A percentile compares a stretch with the other conserved stretches of the same genome.
phyloP scores from a whole-genome alignment of 2,329 filamentous ascomycete species.

The Lasiodiplodia hormozganensis region DNA sequence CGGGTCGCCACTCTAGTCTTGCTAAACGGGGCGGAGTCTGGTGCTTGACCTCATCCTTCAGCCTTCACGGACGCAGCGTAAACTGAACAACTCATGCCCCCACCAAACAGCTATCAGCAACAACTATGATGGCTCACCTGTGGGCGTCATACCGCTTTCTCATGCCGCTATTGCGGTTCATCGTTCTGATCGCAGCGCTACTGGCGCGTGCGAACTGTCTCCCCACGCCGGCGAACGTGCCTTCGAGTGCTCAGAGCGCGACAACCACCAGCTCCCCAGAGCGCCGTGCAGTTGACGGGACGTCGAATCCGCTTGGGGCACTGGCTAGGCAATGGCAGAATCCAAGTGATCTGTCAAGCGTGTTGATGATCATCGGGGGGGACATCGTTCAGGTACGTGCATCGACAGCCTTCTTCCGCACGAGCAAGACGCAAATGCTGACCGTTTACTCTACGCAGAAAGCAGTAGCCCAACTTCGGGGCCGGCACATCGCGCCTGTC shows the following conservation, averaged over 20 bases:
- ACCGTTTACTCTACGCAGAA: neutral
- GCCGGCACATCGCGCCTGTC: neutral
- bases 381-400: constrained; percentile 3
- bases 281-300: neutral
- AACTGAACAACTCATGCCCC: neutral
- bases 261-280: neutral
- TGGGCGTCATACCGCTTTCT: neutral
- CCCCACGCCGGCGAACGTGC: neutral
- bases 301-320: neutral
- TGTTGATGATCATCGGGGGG: neutral
- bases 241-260: neutral
- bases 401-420: neutral
- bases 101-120: neutral
- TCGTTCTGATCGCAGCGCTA: neutral
- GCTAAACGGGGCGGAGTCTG: neutral
- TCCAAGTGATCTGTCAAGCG: constrained; percentile 1
- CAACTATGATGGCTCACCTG: neutral
- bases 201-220: neutral
- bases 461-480: neutral
- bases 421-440: neutral
- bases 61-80: too few species aligned
- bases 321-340: neutral
- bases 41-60: neutral
- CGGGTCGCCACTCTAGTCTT: too few species aligned
- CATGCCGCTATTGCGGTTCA: neutral